phyloP scores from a whole-genome alignment of 768 basidiomycete species.

The Podaxis sp. region DNA sequence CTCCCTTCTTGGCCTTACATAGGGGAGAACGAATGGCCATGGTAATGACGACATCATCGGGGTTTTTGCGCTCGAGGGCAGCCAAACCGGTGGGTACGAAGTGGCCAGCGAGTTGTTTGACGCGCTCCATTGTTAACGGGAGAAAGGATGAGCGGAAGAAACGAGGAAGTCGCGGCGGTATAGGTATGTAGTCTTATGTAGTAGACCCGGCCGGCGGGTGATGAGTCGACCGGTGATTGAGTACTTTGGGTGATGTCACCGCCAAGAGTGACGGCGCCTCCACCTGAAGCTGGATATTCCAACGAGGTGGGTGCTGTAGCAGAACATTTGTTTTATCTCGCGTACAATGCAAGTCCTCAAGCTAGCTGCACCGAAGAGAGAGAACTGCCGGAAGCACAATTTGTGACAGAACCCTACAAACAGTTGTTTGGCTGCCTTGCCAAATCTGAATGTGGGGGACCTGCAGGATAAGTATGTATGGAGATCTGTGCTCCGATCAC shows the following conservation, averaged over 20 bases:
- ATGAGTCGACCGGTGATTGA: background rate
- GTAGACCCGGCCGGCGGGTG: background rate
- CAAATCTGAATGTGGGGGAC: background rate
- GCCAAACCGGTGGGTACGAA: slow-evolving; percentile 46
- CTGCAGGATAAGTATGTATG: background rate
- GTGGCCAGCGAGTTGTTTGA: slow-evolving; percentile 66
- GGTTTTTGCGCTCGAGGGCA: slow-evolving; percentile 53
- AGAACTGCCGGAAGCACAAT: too few species aligned
- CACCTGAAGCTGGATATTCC: too few species aligned
- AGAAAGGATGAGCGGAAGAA: background rate
- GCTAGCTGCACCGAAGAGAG: background rate
- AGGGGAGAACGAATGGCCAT: slow-evolving; percentile 77
- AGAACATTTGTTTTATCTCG: too few species aligned
- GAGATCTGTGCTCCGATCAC: background rate
- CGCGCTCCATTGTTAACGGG: slow-evolving; percentile 50
- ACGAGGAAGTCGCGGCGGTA: background rate
- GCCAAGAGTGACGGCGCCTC: background rate
- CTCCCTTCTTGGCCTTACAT: slow-evolving; percentile 77
- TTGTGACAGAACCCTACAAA: too few species aligned
- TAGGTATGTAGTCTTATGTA: background rate
- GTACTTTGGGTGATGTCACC: background rate
- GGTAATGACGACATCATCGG: slow-evolving; percentile 81
- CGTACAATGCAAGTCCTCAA: background rate
- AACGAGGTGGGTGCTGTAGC: too few species aligned
- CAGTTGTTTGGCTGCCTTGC: background rate